These are phyloP conservation scores for Penicillium bialowiezense DNA, from an alignment of 495 filamentous ascomycete genomes.

Conservation along the genomic window DNA sequence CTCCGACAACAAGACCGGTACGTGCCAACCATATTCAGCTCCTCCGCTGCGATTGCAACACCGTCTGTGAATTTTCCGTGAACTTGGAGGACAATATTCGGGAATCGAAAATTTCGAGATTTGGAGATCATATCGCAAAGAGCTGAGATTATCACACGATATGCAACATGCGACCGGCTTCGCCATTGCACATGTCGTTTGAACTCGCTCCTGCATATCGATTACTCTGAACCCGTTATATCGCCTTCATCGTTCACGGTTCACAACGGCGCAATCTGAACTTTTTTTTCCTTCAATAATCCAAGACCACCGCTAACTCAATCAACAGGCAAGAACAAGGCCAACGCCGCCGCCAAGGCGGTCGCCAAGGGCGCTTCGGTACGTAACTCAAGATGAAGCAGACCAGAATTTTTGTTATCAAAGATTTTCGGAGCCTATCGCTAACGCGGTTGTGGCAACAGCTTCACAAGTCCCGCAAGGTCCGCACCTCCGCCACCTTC, in stretches of 20 bases:
- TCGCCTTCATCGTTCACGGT: background rate
- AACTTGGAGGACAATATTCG: slow-evolving; percentile 7
- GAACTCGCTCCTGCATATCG: background rate
- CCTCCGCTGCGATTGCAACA: slow-evolving; percentile 10
- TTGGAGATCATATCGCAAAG: slow-evolving; percentile 2
- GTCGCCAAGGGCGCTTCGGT: slow-evolving; percentile 81
- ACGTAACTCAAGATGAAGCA: slow-evolving; percentile 21
- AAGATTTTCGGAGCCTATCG: slow-evolving; percentile 7
- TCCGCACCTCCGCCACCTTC: slow-evolving; percentile 91
- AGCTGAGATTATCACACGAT: background rate
- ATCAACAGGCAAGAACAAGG: slow-evolving; percentile 52
- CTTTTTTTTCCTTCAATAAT: slow-evolving; percentile 10
- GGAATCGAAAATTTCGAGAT: slow-evolving; percentile 6
- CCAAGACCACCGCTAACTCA: slow-evolving; percentile 1
- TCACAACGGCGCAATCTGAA: slow-evolving; percentile 11
- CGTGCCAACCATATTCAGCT: slow-evolving; percentile 22
- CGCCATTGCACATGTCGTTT: background rate
- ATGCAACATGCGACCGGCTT: background rate
- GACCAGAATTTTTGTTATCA: slow-evolving; percentile 7
- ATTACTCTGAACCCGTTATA: background rate
- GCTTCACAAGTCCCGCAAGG: slow-evolving; percentile 82
- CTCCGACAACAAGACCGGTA: slow-evolving; percentile 71
- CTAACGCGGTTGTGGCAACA: slow-evolving; percentile 13
- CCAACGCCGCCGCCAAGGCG: slow-evolving; percentile 88
- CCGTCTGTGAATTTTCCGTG: slow-evolving; percentile 33